Evolutionary conservation across 345 rosid genomes (phyloP).

Genomic region (Eucalyptus shirleyi): DNA sequence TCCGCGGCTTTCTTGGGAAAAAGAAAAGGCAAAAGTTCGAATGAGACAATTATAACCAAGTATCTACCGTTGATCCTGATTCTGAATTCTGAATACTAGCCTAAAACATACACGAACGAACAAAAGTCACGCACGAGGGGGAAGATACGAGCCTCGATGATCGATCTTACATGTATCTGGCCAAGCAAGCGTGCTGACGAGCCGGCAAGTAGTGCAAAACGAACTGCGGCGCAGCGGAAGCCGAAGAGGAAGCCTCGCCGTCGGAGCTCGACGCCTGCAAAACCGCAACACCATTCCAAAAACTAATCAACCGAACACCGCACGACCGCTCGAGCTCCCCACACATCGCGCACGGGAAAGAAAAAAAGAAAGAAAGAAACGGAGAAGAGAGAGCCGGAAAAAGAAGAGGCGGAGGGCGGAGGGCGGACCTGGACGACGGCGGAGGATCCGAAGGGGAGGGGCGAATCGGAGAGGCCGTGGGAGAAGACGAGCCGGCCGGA

Average conservation of each 20-base stretch:
- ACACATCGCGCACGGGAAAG: background rate
- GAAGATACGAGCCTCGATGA: background rate
- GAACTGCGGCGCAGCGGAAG: constrained; percentile 33
- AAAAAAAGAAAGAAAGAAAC: too few species aligned
- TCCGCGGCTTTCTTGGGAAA: background rate
- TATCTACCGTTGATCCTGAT: background rate
- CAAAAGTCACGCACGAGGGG: background rate
- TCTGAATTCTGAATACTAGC: background rate
- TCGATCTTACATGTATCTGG: constrained; percentile 44
- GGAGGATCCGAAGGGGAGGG: constrained; percentile 64
- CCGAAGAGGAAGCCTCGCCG: constrained; percentile 9
- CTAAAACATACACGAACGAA: background rate
- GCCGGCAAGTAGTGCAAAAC: constrained; percentile 37
- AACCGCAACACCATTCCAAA: background rate
- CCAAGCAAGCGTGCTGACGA: constrained; percentile 32
- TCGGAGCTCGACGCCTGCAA: constrained; percentile 28
- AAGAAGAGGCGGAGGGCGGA: background rate
- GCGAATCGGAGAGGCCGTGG: constrained; percentile 55
- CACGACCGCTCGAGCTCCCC: background rate
- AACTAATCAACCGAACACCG: background rate
- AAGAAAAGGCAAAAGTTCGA: background rate
- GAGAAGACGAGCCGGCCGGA: constrained; percentile 45
- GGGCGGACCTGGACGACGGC: constrained; percentile 55
- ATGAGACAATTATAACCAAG: background rate
- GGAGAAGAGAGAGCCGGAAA: background rate